These are phyloP conservation scores for Salix viminalis DNA, from an alignment of 345 rosid species.

Conservation along the genomic window DNA sequence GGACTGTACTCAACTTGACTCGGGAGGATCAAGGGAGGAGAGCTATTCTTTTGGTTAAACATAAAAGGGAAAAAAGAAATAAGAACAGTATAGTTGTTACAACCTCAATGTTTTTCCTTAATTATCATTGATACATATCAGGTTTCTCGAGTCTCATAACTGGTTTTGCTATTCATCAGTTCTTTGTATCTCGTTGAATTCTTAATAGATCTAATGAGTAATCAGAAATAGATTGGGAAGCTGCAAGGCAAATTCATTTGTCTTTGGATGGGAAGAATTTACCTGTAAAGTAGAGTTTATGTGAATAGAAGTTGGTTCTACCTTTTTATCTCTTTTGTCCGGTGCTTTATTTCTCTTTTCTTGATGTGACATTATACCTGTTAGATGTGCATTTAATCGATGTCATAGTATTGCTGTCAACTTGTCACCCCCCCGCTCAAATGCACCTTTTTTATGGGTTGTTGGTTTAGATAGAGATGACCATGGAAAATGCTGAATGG, in stretches of 20 bases:
- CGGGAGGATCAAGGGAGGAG: neutral
- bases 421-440: neutral
- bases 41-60: neutral
- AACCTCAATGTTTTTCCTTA: neutral
- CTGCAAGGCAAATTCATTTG: neutral
- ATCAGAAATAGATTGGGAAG: neutral
- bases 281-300: neutral
- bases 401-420: conserved; percentile 15
- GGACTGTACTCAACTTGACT: neutral
- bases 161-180: neutral
- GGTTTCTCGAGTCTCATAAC: neutral
- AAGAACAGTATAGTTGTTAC: neutral
- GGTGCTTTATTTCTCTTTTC: conserved; percentile 5
- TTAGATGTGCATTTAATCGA: conserved; percentile 24
- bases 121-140: neutral
- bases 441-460: neutral
- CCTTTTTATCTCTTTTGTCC: conserved; percentile 4
- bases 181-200: neutral
- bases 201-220: neutral
- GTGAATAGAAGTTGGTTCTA: conserved; percentile 7
- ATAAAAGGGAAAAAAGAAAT: neutral
- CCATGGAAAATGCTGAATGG: neutral
- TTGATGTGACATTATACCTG: conserved; percentile 21
- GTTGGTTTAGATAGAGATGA: conserved; percentile 3
- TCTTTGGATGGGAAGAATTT: neutral